Conservation (phyloP, 352 stramenopile genomes). For the Phytophthora megakarya region DNA sequence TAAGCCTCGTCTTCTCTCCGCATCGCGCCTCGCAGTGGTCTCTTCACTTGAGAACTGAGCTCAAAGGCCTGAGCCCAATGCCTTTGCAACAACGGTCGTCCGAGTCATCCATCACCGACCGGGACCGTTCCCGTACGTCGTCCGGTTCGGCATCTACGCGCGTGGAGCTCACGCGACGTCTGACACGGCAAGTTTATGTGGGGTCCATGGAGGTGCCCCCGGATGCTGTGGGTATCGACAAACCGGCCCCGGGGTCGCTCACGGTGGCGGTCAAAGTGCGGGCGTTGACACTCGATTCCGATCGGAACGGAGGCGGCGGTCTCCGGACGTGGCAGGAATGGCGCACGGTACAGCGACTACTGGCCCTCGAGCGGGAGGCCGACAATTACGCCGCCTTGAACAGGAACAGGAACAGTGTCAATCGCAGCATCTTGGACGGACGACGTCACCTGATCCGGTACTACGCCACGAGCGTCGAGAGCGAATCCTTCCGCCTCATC, state of each 20-base stretch:
- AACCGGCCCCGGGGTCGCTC: constrained; percentile 10
- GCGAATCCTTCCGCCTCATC: constrained; percentile 51
- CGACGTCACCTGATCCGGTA: constrained; percentile 57
- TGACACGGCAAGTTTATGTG: constrained; percentile 41
- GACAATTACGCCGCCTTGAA: constrained; percentile 12
- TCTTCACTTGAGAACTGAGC: constrained; percentile 47
- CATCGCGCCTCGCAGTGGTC: constrained; percentile 23
- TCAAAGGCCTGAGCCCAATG: too few species aligned
- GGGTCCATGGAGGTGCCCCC: constrained; percentile 29
- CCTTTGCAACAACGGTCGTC: constrained; percentile 30
- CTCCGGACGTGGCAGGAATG: constrained; percentile 47
- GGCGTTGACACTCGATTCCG: constrained; percentile 40
- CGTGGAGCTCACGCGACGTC: constrained; percentile 33
- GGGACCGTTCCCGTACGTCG: constrained; percentile 24
- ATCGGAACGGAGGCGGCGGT: constrained; percentile 37
- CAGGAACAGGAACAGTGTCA: constrained; percentile 1
- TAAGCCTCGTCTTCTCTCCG: constrained; percentile 36
- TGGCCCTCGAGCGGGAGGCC: constrained; percentile 32
- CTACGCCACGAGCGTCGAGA: constrained; percentile 47
- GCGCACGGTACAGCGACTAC: constrained; percentile 40
- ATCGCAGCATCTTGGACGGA: constrained; percentile 25
- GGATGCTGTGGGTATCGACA: constrained; percentile 16
- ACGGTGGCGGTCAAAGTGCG: constrained; percentile 43
- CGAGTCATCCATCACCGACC: constrained; percentile 22
- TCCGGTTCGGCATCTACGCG: constrained; percentile 26